Evolutionary conservation across 805 yeast species (phyloP), one percentile per base, ranked within the genome.

Genomic region (Yarrowia porcina): DNA sequence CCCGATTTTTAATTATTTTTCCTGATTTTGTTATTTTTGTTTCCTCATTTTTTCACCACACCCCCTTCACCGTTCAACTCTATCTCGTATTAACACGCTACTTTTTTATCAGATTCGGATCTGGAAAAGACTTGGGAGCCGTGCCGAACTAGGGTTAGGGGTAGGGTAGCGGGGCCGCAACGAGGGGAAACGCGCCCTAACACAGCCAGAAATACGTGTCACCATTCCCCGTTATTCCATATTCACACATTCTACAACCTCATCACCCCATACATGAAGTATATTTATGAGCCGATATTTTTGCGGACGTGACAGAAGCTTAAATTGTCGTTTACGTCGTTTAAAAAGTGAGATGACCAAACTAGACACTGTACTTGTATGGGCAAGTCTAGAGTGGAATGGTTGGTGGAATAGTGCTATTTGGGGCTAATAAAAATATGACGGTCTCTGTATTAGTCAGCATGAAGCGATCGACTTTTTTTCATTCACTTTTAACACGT

Each of bases 241-340:
- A 21, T 13, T 39, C 25, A 39, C 44, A 17, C 44, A 25, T 21
- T 20, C 12, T 6, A 39, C 23, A 12, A 50, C 33, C 59, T 52
- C 59, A 52, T 52, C 59, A 52, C 59, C 59, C 59, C 59, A 52
- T 52, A 52, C 59, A 52, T 30, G 25, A 52, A 52, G 35, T 13
- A 25, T 52, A 35, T 36, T 36, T 36, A 52, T 52, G 59, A 52
- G 59, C 59, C 59, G 59, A 52, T 52, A 52, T 35, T 52, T 52
- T 52, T 52, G 20, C 59, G 44, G 59, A 52, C 33, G 33, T 52
- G 42, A 25, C 59, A 17, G 32, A 36, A 36, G 21, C 32, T 30
- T 36, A 35, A 25, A 25, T 5, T 25, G 30, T 52, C 59, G 59
- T 33, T n/a, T 52, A 9, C 10, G 11, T 52, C 59, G 59, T 52